Percentiles rank a stretch among this genome's conserved stretches.
These are phyloP conservation scores for Trametes maxima DNA, from an alignment of 768 basidiomycete species.

Conservation along the genomic window DNA sequence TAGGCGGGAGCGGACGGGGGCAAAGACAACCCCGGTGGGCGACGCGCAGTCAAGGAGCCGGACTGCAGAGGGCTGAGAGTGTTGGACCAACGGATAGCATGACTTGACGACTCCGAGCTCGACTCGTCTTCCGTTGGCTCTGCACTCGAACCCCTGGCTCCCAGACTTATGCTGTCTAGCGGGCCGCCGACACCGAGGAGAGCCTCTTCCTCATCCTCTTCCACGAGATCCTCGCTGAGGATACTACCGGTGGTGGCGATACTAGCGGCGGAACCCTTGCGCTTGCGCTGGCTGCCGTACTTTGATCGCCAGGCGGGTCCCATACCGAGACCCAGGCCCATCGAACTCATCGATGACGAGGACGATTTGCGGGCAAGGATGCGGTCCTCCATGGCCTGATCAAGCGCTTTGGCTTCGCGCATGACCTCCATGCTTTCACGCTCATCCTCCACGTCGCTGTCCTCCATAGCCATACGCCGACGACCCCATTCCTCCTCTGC, in stretches of 20 bases:
- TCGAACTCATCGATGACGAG: slow-evolving; percentile 59
- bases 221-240: slow-evolving; percentile 78
- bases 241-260: slow-evolving; percentile 66
- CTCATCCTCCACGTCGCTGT: slow-evolving; percentile 53
- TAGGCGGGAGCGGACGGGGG: slow-evolving; percentile 35
- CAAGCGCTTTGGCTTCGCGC: slow-evolving; percentile 80
- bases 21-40: slow-evolving; percentile 16
- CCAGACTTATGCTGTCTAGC: slow-evolving; percentile 47
- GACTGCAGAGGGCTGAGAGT: slow-evolving; percentile 29
- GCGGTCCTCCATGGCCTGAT: slow-evolving; percentile 87
- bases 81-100: slow-evolving; percentile 30
- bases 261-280: slow-evolving; percentile 76
- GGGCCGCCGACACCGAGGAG: slow-evolving; percentile 69
- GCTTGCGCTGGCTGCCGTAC: slow-evolving; percentile 61
- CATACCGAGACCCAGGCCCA: slow-evolving; percentile 56
- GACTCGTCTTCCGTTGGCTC: slow-evolving; percentile 38
- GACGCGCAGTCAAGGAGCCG: slow-evolving; percentile 33
- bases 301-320: slow-evolving; percentile 65
- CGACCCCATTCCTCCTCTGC: slow-evolving; percentile 83
- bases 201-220: slow-evolving; percentile 79
- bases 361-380: slow-evolving; percentile 75
- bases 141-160: slow-evolving; percentile 34
- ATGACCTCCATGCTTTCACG: slow-evolving; percentile 59
- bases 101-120: slow-evolving; percentile 27
- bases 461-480: slow-evolving; percentile 61